phyloP scores from a whole-genome alignment of 805 yeast species.

The Tetrapisispora phaffii region DNA sequence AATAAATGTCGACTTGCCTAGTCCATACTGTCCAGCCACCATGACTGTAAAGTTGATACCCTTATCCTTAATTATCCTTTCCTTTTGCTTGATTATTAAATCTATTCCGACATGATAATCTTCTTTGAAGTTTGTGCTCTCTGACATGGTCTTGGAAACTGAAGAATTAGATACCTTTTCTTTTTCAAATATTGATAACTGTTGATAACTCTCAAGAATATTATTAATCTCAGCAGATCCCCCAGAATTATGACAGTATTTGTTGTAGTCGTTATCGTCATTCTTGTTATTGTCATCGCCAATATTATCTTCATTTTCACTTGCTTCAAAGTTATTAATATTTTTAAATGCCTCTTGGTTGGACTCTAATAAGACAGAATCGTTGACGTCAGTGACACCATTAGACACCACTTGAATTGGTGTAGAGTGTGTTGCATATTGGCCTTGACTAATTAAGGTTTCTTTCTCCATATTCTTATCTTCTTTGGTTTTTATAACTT shows the following conservation, averaged over 20 bases:
- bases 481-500: no score
- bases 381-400: no score
- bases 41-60: conserved; percentile 74
- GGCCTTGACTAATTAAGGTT: no score
- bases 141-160: neutral
- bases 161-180: neutral
- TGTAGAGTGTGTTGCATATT: no score
- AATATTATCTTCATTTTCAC: neutral
- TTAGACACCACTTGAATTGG: no score
- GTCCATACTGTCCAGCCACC: conserved; percentile 81
- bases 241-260: neutral
- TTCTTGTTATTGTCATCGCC: neutral
- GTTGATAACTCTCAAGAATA: conserved; percentile 1
- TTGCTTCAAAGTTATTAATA: no score
- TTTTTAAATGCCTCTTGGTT: no score
- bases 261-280: no score
- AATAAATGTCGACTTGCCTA: conserved; percentile 73
- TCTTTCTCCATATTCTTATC: no score
- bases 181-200: neutral
- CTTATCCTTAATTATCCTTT: conserved; percentile 31
- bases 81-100: conserved; percentile 25
- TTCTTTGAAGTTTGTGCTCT: neutral
- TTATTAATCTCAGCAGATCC: neutral
- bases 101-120: conserved; percentile 20
- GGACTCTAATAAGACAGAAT: no score